Base-by-base conservation (phyloP, 441 rosid genomes). In the Gossypium schwendimanii region DNA sequence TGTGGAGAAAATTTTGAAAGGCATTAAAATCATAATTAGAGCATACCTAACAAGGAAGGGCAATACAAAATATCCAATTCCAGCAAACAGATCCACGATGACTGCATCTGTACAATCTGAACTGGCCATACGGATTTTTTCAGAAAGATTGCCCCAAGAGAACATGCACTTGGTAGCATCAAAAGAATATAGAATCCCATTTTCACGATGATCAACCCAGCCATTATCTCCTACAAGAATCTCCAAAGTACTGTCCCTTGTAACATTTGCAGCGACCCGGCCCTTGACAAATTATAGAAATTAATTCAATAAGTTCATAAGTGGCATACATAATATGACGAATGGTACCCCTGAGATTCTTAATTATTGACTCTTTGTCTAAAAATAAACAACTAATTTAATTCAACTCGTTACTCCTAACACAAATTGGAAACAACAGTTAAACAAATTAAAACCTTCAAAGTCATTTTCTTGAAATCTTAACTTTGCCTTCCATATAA, bases 91-190 rank as follows among this genome's bases (percentile, higher is more conserved):
- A 81, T 92, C 99, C 74, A 91, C 96, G 53, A 92, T 81, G 79
- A 88, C 85, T 75, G 89, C 93, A 74, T 83, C 79, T 83, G 74
- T 73, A 63, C 95, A 94, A 49, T 82, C 83, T 81, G 87, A 78
- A 72, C 73, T 63, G 63, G 84, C 96, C 92, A 94, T 89, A n/a
- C 98, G 97, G 78, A 89, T 86, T 88, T 94, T 94, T 84, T 94
- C 98, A 6, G 95, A 92, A 69, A 94, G 97, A 85, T 94, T 94
- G 6, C 98, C 98, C 96, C 97, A 94, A 21, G 97, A 94, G 79
- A 94, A 94, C 95, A 94, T 94, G 85, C 99, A 94, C 80, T 87
- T 92, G 31, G 97, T 87, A 63, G 94, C 91, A 80, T 94, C 86
- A 77, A 94, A 94, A 72, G 98, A 90, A 83, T 90, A 94, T 59